A percentile compares a stretch with the other conserved stretches of the same genome.
These are phyloP conservation scores for Phytophthora europaea DNA, from an alignment of 352 stramenopile species.

Conservation along the genomic window DNA sequence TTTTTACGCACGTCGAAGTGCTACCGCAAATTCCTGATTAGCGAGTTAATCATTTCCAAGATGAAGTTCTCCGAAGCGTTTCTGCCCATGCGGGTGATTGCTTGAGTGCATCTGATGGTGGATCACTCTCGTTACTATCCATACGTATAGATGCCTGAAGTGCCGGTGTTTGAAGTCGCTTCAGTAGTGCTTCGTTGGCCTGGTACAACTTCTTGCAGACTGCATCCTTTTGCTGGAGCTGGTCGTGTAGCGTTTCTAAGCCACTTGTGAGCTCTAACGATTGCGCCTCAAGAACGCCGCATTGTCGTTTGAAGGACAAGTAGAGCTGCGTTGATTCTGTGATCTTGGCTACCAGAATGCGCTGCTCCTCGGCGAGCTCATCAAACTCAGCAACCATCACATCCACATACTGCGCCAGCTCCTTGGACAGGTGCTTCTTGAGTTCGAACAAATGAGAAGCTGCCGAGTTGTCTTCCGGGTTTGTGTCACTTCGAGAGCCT, in stretches of 20 bases:
- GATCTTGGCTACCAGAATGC: constrained; percentile 67
- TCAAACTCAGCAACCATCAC: constrained; percentile 67
- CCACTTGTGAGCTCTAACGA: constrained; percentile 41
- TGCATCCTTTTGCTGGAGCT: constrained; percentile 59
- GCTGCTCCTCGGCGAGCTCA: constrained; percentile 64
- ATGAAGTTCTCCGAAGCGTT: constrained; percentile 4
- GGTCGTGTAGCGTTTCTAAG: constrained; percentile 46
- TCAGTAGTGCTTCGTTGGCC: constrained; percentile 70
- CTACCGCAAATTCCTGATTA: background rate
- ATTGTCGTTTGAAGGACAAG: constrained; percentile 66
- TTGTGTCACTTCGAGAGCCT: constrained; percentile 2
- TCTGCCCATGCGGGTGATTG: constrained; percentile 9
- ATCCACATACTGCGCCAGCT: constrained; percentile 58
- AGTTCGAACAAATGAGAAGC: constrained; percentile 48
- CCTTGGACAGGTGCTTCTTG: constrained; percentile 54
- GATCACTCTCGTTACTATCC: constrained; percentile 5
- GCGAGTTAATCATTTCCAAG: background rate
- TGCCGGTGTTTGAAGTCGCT: constrained; percentile 42
- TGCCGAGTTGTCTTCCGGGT: constrained; percentile 31
- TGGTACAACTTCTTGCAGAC: constrained; percentile 73
- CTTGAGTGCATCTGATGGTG: constrained; percentile 5
- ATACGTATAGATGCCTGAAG: constrained; percentile 9
- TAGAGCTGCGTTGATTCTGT: constrained; percentile 69
- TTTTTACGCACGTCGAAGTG: constrained; percentile 27
- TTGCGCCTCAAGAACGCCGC: constrained; percentile 49